phyloP scores from a whole-genome alignment of 2,329 filamentous ascomycete species.

The Aspergillus sp. region DNA sequence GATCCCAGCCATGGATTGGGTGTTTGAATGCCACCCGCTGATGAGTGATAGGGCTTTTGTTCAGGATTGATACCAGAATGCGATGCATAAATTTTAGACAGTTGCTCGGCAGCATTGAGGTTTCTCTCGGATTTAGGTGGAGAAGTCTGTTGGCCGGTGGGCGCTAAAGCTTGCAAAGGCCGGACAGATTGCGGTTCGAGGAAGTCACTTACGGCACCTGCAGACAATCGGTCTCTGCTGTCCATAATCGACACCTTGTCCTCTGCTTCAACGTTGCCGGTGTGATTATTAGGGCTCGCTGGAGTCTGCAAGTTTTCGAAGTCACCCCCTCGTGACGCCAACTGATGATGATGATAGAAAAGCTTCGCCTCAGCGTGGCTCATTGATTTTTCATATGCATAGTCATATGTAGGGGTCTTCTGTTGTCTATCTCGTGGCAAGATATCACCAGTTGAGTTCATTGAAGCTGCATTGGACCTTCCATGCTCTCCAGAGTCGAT shows the following conservation, averaged over 20 bases:
- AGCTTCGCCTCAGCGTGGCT: slow-evolving; percentile 91
- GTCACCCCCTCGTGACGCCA: slow-evolving; percentile 45
- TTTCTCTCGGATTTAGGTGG: slow-evolving; percentile 14
- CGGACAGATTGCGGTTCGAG: not conserved
- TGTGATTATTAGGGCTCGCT: slow-evolving; percentile 11
- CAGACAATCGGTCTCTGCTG: not conserved
- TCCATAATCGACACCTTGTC: not conserved
- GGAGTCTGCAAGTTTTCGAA: slow-evolving; percentile 33
- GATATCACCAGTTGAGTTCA: slow-evolving; percentile 15
- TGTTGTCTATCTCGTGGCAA: slow-evolving; percentile 42
- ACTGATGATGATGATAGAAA: slow-evolving; percentile 85
- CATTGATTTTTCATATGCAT: slow-evolving; percentile 87
- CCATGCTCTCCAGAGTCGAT: slow-evolving; percentile 9
- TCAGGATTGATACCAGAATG: slow-evolving; percentile 51
- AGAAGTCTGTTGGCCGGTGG: not conserved
- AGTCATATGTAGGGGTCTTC: slow-evolving; percentile 86
- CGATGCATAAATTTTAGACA: slow-evolving; percentile 43
- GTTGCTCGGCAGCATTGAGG: slow-evolving; percentile 42
- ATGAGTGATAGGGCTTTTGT: slow-evolving; percentile 46
- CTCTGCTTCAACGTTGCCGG: slow-evolving; percentile 7
- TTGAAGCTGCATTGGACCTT: slow-evolving; percentile 4
- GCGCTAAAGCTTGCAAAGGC: not conserved
- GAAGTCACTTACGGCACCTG: not conserved
- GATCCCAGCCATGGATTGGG: slow-evolving; percentile 53
- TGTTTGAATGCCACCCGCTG: slow-evolving; percentile 51